Evolutionary conservation across 805 yeast genomes (phyloP).

Genomic region (Cyberlindnera misumaiensis): DNA sequence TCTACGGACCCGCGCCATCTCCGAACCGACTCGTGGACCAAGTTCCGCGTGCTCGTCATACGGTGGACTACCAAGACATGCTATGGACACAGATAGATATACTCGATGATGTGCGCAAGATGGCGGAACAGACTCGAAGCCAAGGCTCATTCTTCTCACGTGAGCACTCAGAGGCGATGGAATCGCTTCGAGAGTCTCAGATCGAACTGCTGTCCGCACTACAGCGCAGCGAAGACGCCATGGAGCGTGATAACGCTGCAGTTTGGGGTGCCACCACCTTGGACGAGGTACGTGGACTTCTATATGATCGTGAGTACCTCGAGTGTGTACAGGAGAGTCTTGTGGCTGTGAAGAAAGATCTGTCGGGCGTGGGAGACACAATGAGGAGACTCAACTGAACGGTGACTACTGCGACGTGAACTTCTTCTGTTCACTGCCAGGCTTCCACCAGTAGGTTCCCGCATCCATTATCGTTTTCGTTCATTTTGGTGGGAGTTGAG

Average conservation of each 20-base stretch:
- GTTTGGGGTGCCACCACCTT: slow-evolving; percentile 21
- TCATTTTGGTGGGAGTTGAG: background rate
- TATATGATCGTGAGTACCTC: slow-evolving; percentile 46
- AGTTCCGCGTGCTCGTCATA: slow-evolving; percentile 49
- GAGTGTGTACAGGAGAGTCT: slow-evolving; percentile 44
- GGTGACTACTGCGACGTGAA: background rate
- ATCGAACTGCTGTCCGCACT: slow-evolving; percentile 5
- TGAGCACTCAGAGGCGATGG: slow-evolving; percentile 10
- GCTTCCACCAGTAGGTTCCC: too few species aligned
- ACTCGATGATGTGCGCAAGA: slow-evolving; percentile 64
- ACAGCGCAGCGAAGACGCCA: slow-evolving; percentile 18
- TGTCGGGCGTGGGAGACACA: slow-evolving; percentile 47
- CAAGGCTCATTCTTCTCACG: slow-evolving; percentile 8
- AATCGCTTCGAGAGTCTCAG: slow-evolving; percentile 15
- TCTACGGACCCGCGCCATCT: background rate
- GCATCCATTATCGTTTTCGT: background rate
- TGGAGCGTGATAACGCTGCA: slow-evolving; percentile 9
- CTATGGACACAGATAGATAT: slow-evolving; percentile 87
- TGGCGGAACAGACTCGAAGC: slow-evolving; percentile 16
- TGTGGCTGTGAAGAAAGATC: slow-evolving; percentile 38
- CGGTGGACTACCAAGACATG: slow-evolving; percentile 62
- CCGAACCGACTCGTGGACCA: slow-evolving; percentile 31
- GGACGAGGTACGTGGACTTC: slow-evolving; percentile 27
- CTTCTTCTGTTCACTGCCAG: too few species aligned
- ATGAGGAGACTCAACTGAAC: slow-evolving; percentile 13